Evolutionary conservation across 345 rosid genomes (phyloP), one percentile per base, ranked within the genome.

Genomic region (Mercurialis annua): DNA sequence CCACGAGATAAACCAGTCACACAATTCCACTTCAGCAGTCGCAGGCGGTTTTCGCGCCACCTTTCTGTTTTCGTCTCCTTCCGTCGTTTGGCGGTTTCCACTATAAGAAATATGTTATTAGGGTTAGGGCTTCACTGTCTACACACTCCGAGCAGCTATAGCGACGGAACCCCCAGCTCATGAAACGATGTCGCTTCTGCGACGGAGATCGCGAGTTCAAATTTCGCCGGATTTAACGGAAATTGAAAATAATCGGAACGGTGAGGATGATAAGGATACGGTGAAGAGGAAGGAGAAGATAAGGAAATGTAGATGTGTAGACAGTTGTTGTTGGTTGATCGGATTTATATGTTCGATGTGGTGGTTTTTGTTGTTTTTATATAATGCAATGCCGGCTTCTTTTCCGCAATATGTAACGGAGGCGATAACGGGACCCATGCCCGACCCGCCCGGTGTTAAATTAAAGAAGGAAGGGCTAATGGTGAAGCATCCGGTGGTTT

Each of bases 371-470:
- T 71, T 87, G 53, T 87, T 87, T 33, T 38, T 80, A 2, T 77
- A 69, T 81, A 83, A 87, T 67, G 79, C 92, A 50, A 76, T 85
- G 85, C 90, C 92, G 10, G 75, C 92, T 16, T 87, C 90, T 48
- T 75, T 87, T 48, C 87, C 87, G 2, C 92, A 83, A 69, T 87
- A 80, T 79, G 88, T 87, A 43, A 83, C 92, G 64, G 86, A 87
- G 83, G 86, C 82, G 30, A 80, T 87, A 34, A 83, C 83, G 24
- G 90, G 92, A 15, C 89, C 85, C 18, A 9, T 79, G 60, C 83
- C 86, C 34, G 92, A 87, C 74, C 86, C 87, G 43, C 92, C 92
- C 1, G 89, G 92, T 1, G 78, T 87, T 16, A 87, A 87, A 66
- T 55, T 85, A 78, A 65, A 52, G 66, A 85, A 85, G 71, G 92